These are phyloP conservation scores for Corymbia citriodora DNA, from an alignment of 441 rosid species.

Conservation along the genomic window DNA sequence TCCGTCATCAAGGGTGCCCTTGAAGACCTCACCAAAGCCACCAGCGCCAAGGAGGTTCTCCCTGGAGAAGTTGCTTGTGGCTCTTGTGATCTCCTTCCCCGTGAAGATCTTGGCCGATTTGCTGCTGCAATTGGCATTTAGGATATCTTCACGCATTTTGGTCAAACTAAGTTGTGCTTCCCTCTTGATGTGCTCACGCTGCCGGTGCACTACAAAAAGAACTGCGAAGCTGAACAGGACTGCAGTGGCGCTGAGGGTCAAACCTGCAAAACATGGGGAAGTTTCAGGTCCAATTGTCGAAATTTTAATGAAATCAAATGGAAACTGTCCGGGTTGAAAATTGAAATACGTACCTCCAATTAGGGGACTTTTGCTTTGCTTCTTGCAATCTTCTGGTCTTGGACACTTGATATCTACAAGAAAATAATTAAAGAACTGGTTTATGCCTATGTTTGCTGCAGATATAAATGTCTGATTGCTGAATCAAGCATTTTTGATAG, in stretches of 20 bases:
- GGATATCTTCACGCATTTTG: slow-evolving; percentile 33
- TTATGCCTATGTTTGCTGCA: not conserved
- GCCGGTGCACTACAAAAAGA: slow-evolving; percentile 16
- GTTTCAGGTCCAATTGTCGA: not conserved
- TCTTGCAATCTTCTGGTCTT: slow-evolving; percentile 30
- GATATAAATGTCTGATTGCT: not conserved
- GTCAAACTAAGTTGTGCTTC: slow-evolving; percentile 26
- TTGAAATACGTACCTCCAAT: not conserved
- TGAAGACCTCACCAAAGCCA: slow-evolving; percentile 24
- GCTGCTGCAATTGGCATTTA: slow-evolving; percentile 29
- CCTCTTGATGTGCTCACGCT: slow-evolving; percentile 12
- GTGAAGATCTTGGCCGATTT: slow-evolving; percentile 39
- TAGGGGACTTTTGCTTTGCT: slow-evolving; percentile 27
- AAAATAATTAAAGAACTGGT: not conserved
- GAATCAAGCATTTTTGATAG: not conserved
- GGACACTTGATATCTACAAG: not conserved
- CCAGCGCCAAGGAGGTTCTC: slow-evolving; percentile 41
- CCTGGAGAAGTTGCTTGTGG: slow-evolving; percentile 42
- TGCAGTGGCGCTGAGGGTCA: slow-evolving; percentile 25
- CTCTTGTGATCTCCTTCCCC: slow-evolving; percentile 32
- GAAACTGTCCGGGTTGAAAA: not conserved
- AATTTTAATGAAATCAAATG: not conserved
- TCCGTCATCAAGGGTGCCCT: not conserved
- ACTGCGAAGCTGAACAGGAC: slow-evolving; percentile 5
- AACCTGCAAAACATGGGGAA: slow-evolving; percentile 20